Percentiles rank a stretch among this genome's conserved stretches.
Evolutionary conservation across 2,329 filamentous ascomycete genomes (phyloP).

Genomic region (Fusarium sp.): DNA sequence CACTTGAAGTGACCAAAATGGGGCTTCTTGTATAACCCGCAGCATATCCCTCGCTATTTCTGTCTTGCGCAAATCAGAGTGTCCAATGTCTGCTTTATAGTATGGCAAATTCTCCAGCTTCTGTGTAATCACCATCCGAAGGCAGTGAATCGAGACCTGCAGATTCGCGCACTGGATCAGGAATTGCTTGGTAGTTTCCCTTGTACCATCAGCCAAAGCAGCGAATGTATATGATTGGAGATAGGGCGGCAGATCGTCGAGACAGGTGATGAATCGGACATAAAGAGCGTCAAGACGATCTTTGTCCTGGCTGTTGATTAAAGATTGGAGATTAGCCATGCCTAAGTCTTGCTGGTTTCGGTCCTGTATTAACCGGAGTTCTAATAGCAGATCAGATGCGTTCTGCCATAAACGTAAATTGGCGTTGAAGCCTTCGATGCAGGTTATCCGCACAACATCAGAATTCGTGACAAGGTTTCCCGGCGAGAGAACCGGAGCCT

Average conservation of each 20-base stretch:
- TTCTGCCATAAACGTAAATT: conserved; percentile 58
- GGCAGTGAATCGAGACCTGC: conserved; percentile 57
- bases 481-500: conserved; percentile 33
- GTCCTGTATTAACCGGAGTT: conserved; percentile 53
- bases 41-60: conserved; percentile 61
- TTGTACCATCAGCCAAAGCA: conserved; percentile 13
- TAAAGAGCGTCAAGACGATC: conserved; percentile 54
- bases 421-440: conserved; percentile 59
- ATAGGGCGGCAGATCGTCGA: conserved; percentile 56
- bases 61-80: conserved; percentile 54
- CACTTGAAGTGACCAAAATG: conserved; percentile 58
- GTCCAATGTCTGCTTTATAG: conserved; percentile 49
- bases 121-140: conserved; percentile 57
- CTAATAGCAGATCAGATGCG: conserved; percentile 56
- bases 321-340: background rate
- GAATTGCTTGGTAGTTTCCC: conserved; percentile 50
- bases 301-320: conserved; percentile 47
- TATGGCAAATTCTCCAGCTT: conserved; percentile 54
- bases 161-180: conserved; percentile 58
- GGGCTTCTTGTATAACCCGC: conserved; percentile 56
- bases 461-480: conserved; percentile 23
- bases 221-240: conserved; percentile 51
- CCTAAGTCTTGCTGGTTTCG: conserved; percentile 31
- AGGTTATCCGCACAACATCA: conserved; percentile 42
- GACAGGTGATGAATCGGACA: conserved; percentile 57